Evolutionary conservation across 305 asterid species (phyloP), one percentile per base, ranked within the genome.

Genomic region (Fraxinus greggii): DNA sequence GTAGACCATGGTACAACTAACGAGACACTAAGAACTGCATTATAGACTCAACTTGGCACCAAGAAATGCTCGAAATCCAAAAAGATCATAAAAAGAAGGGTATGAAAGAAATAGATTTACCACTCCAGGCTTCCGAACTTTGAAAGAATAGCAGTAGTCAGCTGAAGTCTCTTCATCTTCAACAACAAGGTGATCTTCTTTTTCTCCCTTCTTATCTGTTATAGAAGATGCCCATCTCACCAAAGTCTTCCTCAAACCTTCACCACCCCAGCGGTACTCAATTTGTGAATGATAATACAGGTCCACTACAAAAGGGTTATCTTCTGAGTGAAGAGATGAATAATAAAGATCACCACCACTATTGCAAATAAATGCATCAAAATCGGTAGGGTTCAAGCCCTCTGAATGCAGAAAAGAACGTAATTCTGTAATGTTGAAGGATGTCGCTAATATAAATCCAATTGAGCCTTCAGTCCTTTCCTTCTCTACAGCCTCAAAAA

Each of bases 261-360:
- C 99, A 7, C 99, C 97, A 79, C 99, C 99, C 99, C 99, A 97
- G 26, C 97, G 97, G 88, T 93, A 92, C 83, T 97, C 99, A 81
- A 97, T 97, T 77, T 97, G 99, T 7, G 99, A 97, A 88, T 95
- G 99, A 86, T 95, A 97, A 88, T 95, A 97, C 73, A 97, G 91
- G 89, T 97, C 99, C 86, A 91, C 97, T 76, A 97, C 92, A 78
- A 92, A 95, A 10, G 96, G 94, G 87, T 92, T 92, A 69, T 92
- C 93, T 77, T 93, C 98, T 24, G 97, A 86, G 78, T 90, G 88
- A 63, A 82, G 81, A 63, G 98, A 90, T n/a, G 99, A 95, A 81
- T 95, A 95, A 83, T 92, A 95, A 80, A 97, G 98, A 87, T 97
- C 99, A 75, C 98, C 98, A 9, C 99, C 99, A 80, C 98, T 97